phyloP scores from a whole-genome alignment of 2,329 filamentous ascomycete species.

The Fusarium luffae region DNA sequence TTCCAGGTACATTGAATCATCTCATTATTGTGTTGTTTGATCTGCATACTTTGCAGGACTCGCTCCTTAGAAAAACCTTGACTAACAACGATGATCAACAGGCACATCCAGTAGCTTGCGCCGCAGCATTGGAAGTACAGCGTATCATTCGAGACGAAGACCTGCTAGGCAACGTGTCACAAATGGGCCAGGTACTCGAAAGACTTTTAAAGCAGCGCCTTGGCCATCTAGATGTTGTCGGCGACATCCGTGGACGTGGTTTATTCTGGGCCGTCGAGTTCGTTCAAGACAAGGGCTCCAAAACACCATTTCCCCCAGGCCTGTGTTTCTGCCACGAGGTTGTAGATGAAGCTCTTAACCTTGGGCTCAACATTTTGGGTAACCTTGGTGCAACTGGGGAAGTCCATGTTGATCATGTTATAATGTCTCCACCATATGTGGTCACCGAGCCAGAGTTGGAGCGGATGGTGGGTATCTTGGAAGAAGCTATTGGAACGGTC shows the following conservation, averaged over 20 bases:
- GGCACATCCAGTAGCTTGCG: slow-evolving; percentile 8
- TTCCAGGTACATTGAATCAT: neutral
- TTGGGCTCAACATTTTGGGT: neutral
- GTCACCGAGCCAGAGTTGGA: neutral
- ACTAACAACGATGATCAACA: neutral
- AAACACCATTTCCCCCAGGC: neutral
- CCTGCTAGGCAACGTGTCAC: neutral
- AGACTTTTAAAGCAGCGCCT: neutral
- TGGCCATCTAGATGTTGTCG: neutral
- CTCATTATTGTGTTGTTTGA: too few species aligned
- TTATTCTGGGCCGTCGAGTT: slow-evolving; percentile 13
- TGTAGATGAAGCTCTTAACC: neutral
- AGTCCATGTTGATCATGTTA: slow-evolving; percentile 7
- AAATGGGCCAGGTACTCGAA: neutral
- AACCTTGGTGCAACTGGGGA: slow-evolving; percentile 1
- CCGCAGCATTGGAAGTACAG: neutral
- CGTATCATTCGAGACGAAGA: slow-evolving; percentile 1
- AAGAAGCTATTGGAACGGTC: neutral
- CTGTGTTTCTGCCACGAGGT: slow-evolving; percentile 2
- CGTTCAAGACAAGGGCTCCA: neutral
- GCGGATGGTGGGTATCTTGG: slow-evolving; percentile 1
- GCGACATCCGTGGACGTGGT: slow-evolving; percentile 9
- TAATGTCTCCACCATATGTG: slow-evolving; percentile 9
- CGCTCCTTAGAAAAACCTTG: too few species aligned
- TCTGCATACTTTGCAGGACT: too few species aligned